Base-by-base conservation (phyloP, 495 filamentous ascomycete species). In the Aspergillus heteromorphus region DNA sequence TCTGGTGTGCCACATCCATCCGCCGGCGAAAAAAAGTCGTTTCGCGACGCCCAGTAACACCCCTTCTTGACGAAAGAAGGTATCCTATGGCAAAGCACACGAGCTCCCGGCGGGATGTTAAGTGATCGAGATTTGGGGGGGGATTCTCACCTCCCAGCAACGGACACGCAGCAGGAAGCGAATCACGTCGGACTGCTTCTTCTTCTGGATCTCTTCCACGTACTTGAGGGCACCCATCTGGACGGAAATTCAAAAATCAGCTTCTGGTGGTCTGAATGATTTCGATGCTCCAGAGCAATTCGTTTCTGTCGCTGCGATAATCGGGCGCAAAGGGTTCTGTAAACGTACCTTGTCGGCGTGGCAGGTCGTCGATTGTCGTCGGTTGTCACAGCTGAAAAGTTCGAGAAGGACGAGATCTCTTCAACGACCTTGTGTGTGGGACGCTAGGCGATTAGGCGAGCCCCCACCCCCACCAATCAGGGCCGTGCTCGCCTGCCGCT, bases 141-240 rank as follows among this genome's bases (percentile, higher is more conserved):
- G 60, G 40, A 71, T 82, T 84, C 93, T 88, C 86, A 97, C 93
- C 89, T 98, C 93, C 93, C 93, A 98, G 89, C 95, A 97, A 80
- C 93, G 91, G 72, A 98, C 95, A 73, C 93, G 92, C 73, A 95
- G 89, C 78, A 98, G 85, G 85, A 98, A 98, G 81, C 91, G 92
- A 78, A 97, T 86, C 63, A 97, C 87, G 78, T 98, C 93, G 70
- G 89, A 95, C 83, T 98, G 93, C 89, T 98, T 98, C 88, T 96
- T 96, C 89, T 97, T 97, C 73, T 95, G 89, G 74, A 98, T 86
- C 84, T 98, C 93, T 83, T 97, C 93, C 78, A 97, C 88, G 81
- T 97, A 97, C 80, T 97, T 97, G 76, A 93, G 87, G 78, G 89
- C 89, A 81, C 89, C 89, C 89, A 93, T 92, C 78, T 85, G 56